These are phyloP conservation scores for Alternaria atra DNA, from an alignment of 2,329 filamentous ascomycete species.

Conservation along the genomic window DNA sequence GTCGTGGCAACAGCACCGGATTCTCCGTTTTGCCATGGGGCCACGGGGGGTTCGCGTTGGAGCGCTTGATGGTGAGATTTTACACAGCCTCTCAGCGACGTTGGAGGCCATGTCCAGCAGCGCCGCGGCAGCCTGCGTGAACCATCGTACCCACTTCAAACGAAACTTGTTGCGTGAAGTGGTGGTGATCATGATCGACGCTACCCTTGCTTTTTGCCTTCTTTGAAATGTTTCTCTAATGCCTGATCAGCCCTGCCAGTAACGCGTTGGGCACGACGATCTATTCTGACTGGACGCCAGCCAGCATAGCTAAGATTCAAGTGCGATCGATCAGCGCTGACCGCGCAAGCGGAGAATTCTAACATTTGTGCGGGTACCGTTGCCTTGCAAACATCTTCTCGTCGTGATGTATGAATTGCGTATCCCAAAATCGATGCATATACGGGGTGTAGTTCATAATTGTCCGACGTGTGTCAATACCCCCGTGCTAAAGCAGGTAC, in stretches of 20 bases:
- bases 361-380: conserved; percentile 17
- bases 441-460: neutral
- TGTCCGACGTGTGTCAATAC: neutral
- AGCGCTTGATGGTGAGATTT: conserved; percentile 18
- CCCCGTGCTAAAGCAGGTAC: neutral
- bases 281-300: conserved; percentile 33
- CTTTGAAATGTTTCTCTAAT: conserved; percentile 42
- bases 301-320: conserved; percentile 20
- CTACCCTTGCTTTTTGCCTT: conserved; percentile 38
- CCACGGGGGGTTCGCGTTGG: conserved; percentile 14
- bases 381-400: neutral
- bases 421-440: neutral
- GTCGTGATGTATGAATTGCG: neutral
- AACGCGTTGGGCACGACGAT: conserved; percentile 25
- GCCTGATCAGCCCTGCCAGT: conserved; percentile 48
- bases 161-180: conserved; percentile 25
- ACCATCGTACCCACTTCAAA: conserved; percentile 25
- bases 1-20: conserved; percentile 36
- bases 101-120: neutral
- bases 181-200: conserved; percentile 41
- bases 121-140: conserved; percentile 4
- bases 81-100: conserved; percentile 6
- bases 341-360: conserved; percentile 19
- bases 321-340: conserved; percentile 33
- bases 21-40: conserved; percentile 18